A percentile compares a stretch with the other conserved stretches of the same genome.
Evolutionary conservation across 1,284 basidiomycete species (phyloP).

Genomic region (Ustilago trichophora): DNA sequence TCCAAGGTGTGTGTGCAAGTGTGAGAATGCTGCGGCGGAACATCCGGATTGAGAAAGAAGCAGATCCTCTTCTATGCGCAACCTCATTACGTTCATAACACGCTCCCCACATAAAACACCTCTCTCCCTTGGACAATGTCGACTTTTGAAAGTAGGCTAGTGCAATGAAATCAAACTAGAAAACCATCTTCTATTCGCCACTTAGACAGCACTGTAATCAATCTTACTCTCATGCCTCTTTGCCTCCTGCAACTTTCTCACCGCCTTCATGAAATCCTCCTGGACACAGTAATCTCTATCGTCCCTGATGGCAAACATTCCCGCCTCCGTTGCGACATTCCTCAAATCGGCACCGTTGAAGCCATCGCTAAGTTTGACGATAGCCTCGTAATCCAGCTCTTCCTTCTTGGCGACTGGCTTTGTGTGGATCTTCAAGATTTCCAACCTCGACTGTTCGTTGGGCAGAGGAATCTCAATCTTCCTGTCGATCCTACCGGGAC

Average conservation of each 20-base stretch:
- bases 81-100: too few relatives aligned
- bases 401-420: slow-evolving; percentile 88
- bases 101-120: too few relatives aligned
- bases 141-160: too few relatives aligned
- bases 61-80: too few relatives aligned
- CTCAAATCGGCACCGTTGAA: slow-evolving; percentile 76
- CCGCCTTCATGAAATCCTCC: slow-evolving; percentile 98
- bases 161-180: neutral
- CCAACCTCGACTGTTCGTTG: slow-evolving; percentile 90
- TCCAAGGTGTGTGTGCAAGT: too few relatives aligned
- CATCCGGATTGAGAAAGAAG: too few relatives aligned
- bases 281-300: slow-evolving; percentile 74
- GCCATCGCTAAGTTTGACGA: slow-evolving; percentile 77
- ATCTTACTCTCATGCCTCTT: slow-evolving; percentile 66
- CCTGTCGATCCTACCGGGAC: slow-evolving; percentile 93
- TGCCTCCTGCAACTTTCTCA: slow-evolving; percentile 86
- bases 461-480: slow-evolving; percentile 99
- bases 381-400: slow-evolving; percentile 68
- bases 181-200: too few relatives aligned
- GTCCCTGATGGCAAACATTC: slow-evolving; percentile 98
- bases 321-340: slow-evolving; percentile 96
- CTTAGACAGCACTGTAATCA: slow-evolving; percentile 56
- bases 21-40: too few relatives aligned
- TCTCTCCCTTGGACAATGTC: too few relatives aligned
- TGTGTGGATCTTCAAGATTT: slow-evolving; percentile 98